Base-by-base conservation (phyloP, 768 basidiomycete genomes). In the Solioccasus polychromus region DNA sequence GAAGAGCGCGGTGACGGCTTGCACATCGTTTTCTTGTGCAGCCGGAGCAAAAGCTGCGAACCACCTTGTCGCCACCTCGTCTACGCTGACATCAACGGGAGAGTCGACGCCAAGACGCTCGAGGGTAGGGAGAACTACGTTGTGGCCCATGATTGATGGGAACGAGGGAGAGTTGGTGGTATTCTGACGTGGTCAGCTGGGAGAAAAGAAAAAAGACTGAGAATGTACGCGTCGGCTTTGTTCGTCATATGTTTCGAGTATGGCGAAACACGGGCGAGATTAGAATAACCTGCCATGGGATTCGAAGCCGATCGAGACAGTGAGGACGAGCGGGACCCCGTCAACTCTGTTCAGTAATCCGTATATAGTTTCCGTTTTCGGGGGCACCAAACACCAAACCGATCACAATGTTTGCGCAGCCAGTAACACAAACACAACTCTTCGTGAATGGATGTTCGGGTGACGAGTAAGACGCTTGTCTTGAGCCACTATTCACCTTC, bases 61-160 rank as follows among this genome's bases (percentile, higher is more conserved):
- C 67, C 66, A 71, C 11, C 48, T 42, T 24, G 48, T 52, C 2
- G 63, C 64, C n/a, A 58, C 36, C 22, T 47, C 35, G 12, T 49
- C 48, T 19, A 57, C 57, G 42, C 57, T 57, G 29, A 64, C 38
- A 29, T 60, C 52, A 12, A 30, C 17, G 1, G 60, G 54, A 5
- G 58, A 40, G 11, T 53, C 47, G 11, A 56, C 53, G 17, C 57
- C 57, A 29, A 67, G 54, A 35, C 45, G 42, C 18, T 62, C 42
- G 35, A 70, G 60, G 1, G 62, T 66, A 2, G 65, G 64, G 11
- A 69, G 57, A 18, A 29, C 19, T 18, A 42, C 35, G 7, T 48
- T 23, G 24, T 29, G 47, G 17, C 19, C 39, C 48, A 41, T 48
- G 25, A 8, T 36, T 46, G n/a, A 23, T 14, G 37, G n/a, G n/a